Percentiles rank a stretch among this genome's conserved stretches.
These are phyloP conservation scores for Diaporthe aspalathi DNA, from an alignment of 2,329 filamentous ascomycete species.

Conservation along the genomic window DNA sequence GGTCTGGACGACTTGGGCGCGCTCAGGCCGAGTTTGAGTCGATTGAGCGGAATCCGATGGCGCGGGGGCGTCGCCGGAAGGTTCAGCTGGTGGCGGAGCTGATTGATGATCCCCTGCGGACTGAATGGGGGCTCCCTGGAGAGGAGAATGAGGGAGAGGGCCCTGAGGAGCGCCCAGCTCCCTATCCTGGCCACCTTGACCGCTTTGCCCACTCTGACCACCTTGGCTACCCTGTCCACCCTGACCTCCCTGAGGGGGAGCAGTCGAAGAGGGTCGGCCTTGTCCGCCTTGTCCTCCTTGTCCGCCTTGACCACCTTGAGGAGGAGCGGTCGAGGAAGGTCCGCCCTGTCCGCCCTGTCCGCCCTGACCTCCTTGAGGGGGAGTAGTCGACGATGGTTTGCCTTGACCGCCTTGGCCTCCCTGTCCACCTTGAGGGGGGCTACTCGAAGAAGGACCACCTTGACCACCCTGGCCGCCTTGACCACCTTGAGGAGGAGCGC, in stretches of 20 bases:
- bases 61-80: neutral
- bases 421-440: conserved; percentile 12
- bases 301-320: conserved; percentile 3
- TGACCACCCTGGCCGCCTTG: conserved; percentile 5
- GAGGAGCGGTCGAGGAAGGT: neutral
- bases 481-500: conserved; percentile 13
- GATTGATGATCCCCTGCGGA: neutral
- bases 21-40: conserved; percentile 13
- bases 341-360: neutral
- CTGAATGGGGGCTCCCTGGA: conserved; percentile 20
- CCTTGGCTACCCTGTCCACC: neutral
- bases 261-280: neutral
- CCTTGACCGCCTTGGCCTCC: neutral
- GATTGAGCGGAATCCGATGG: neutral
- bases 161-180: neutral
- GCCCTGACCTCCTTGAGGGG: neutral
- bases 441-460: neutral
- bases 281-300: neutral
- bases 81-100: neutral
- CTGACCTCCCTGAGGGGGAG: conserved; percentile 13
- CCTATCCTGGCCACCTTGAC: neutral
- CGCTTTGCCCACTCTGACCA: neutral
- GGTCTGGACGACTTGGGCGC: neutral
- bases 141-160: neutral
- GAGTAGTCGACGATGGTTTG: no score